Evolutionary conservation across 768 basidiomycete species (phyloP).

Genomic region (Russula lepida): DNA sequence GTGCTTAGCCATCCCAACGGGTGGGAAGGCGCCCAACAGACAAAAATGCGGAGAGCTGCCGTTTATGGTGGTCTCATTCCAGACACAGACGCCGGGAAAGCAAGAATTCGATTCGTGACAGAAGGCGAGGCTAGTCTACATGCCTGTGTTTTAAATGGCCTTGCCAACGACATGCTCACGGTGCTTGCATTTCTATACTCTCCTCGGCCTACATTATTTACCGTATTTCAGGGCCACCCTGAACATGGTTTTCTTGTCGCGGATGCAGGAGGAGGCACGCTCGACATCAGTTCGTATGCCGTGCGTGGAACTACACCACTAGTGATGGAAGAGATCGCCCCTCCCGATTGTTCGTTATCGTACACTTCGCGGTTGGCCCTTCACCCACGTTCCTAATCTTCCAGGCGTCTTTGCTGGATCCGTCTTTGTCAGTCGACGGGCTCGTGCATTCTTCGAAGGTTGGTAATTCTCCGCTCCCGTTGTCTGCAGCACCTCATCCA

Average conservation of each 20-base stretch:
- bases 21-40: constrained; percentile 74
- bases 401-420: constrained; percentile 77
- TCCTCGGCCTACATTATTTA: neutral
- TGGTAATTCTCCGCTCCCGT: constrained; percentile 13
- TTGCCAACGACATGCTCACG: constrained; percentile 69
- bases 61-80: constrained; percentile 65
- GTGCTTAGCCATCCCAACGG: constrained; percentile 77
- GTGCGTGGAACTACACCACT: constrained; percentile 62
- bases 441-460: constrained; percentile 67
- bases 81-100: constrained; percentile 63
- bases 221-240: constrained; percentile 48
- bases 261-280: constrained; percentile 74
- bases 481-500: neutral
- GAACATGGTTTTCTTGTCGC: constrained; percentile 73
- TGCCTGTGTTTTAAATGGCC: constrained; percentile 68
- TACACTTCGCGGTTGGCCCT: neutral
- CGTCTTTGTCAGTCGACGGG: constrained; percentile 71
- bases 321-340: constrained; percentile 75
- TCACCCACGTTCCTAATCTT: neutral
- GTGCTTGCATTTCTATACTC: constrained; percentile 32
- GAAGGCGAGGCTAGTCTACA: constrained; percentile 81
- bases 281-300: constrained; percentile 75
- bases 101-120: constrained; percentile 71
- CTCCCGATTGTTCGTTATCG: constrained; percentile 58
- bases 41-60: constrained; percentile 68